Evolutionary conservation across 2,329 filamentous ascomycete genomes (phyloP).

Genomic region (Phyllosticta citriasiana): DNA sequence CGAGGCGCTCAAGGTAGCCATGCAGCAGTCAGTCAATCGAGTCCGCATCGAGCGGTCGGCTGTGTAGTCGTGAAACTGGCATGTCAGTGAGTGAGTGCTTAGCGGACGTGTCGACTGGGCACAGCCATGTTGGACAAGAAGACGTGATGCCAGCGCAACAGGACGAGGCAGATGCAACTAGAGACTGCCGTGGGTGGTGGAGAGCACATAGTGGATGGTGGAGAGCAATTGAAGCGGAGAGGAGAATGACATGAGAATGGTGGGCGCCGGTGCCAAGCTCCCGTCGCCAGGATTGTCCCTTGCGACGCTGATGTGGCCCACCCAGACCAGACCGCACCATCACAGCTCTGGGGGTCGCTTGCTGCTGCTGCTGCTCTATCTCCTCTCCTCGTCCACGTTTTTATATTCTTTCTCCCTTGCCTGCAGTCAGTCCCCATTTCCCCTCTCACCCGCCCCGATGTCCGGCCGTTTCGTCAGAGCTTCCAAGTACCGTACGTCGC

Average conservation of each 20-base stretch:
- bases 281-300: not conserved
- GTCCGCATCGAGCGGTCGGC: not conserved
- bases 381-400: not conserved
- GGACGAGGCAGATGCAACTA: not conserved
- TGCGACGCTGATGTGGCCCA: not conserved
- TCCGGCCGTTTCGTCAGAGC: conserved; percentile 63
- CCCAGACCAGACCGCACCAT: not conserved
- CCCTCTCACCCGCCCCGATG: conserved; percentile 36
- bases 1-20: not conserved
- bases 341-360: not conserved
- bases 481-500: conserved; percentile 59
- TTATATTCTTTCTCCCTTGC: not conserved
- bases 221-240: not conserved
- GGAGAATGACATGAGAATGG: too few species aligned
- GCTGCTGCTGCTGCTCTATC: not conserved
- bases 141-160: not conserved
- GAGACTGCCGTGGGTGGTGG: not conserved
- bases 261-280: not conserved
- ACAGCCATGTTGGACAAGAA: not conserved
- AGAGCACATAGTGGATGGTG: not conserved
- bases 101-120: not conserved
- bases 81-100: not conserved
- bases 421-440: not conserved
- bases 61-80: not conserved
- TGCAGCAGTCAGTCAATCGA: not conserved